phyloP scores from a whole-genome alignment of 257 asterid species.

The Rubia yunnanensis region DNA sequence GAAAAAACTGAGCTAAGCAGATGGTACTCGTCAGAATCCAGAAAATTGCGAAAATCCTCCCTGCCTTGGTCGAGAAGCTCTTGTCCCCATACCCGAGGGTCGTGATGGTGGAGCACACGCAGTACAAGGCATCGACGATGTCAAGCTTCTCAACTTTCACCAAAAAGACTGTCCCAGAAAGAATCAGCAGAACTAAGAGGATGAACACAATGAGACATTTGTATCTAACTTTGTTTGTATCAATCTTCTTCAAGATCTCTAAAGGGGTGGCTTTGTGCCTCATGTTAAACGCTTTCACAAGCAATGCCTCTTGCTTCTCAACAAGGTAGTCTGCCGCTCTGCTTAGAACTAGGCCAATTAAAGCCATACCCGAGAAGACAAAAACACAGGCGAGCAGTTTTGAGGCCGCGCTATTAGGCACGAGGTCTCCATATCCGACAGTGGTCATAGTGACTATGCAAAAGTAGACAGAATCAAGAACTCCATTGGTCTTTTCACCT shows the following conservation, averaged over 20 bases:
- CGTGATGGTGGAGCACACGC: constrained; percentile 76
- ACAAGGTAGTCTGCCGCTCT: constrained; percentile 80
- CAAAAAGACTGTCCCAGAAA: constrained; percentile 51
- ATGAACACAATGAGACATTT: constrained; percentile 36
- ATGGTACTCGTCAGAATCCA: constrained; percentile 80
- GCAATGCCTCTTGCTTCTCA: constrained; percentile 65
- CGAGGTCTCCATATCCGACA: constrained; percentile 91
- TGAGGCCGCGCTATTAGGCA: constrained; percentile 47
- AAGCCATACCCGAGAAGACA: constrained; percentile 87
- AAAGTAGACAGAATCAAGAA: constrained; percentile 82
- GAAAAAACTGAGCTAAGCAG: constrained; percentile 65
- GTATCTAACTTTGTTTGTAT: constrained; percentile 44
- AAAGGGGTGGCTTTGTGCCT: constrained; percentile 25
- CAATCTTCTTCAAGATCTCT: constrained; percentile 49
- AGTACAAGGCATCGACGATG: constrained; percentile 63
- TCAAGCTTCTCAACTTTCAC: constrained; percentile 48
- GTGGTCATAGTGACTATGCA: constrained; percentile 97
- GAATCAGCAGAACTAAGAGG: constrained; percentile 37
- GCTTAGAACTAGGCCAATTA: constrained; percentile 52
- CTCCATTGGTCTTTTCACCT: constrained; percentile 49
- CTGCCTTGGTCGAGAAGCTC: constrained; percentile 75
- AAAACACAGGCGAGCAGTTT: constrained; percentile 79
- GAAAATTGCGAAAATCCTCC: constrained; percentile 71
- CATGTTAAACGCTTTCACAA: constrained; percentile 56
- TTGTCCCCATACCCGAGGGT: constrained; percentile 93